These are phyloP conservation scores for Phytophthora boehmeriae DNA, from an alignment of 352 stramenopile genomes.

Conservation along the genomic window DNA sequence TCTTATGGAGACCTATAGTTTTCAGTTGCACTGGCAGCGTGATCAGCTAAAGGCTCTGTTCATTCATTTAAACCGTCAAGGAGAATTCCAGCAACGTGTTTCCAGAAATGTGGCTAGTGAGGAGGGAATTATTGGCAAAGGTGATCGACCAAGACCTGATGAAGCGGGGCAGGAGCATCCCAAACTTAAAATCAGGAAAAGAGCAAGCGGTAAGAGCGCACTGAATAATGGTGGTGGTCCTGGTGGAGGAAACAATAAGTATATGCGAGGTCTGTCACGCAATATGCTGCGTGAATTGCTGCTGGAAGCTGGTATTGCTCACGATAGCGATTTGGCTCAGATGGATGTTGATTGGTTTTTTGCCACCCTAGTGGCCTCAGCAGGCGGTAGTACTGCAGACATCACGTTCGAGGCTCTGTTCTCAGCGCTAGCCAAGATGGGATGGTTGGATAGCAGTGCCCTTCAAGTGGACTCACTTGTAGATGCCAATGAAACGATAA, in stretches of 20 bases:
- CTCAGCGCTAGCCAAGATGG: conserved; percentile 27
- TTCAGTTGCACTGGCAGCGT: conserved; percentile 54
- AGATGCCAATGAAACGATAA: not conserved
- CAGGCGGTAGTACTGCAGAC: conserved; percentile 26
- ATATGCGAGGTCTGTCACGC: conserved; percentile 49
- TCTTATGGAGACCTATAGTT: conserved; percentile 47
- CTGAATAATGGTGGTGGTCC: conserved; percentile 1
- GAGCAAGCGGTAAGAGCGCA: conserved; percentile 22
- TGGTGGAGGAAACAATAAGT: conserved; percentile 23
- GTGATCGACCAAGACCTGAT: not conserved
- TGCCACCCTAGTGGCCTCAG: conserved; percentile 27
- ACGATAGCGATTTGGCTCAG: conserved; percentile 25
- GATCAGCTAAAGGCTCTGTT: conserved; percentile 51
- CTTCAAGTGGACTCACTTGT: conserved; percentile 30
- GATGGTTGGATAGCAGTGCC: conserved; percentile 39
- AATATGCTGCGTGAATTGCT: conserved; percentile 45
- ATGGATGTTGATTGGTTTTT: conserved; percentile 56
- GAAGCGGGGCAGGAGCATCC: conserved; percentile 12
- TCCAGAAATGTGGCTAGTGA: conserved; percentile 12
- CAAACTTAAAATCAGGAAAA: conserved; percentile 36
- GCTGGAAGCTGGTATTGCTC: conserved; percentile 41
- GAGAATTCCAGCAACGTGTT: conserved; percentile 20
- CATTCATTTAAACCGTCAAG: conserved; percentile 41
- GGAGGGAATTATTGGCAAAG: conserved; percentile 1
- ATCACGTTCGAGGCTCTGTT: conserved; percentile 52